These are phyloP conservation scores for Zea luxurians DNA, from an alignment of 176 grass and related monocot genomes.

Conservation along the genomic window DNA sequence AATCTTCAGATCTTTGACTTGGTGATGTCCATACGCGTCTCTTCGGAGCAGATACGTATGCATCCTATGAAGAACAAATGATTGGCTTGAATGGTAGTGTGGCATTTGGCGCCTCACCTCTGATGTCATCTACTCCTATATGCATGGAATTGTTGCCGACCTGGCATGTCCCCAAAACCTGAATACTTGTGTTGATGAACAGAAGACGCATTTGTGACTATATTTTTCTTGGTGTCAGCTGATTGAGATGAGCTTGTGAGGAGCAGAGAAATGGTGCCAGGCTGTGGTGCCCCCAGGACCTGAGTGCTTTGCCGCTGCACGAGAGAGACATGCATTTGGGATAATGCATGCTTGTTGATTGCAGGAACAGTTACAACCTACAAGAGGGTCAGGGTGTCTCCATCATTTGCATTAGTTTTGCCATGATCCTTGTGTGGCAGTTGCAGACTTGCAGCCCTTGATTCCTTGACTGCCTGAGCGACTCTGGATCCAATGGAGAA, in stretches of 20 bases:
- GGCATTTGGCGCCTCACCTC: neutral
- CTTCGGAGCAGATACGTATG: conserved; percentile 22
- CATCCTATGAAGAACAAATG: neutral
- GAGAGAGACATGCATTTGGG: neutral
- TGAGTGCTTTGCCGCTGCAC: neutral
- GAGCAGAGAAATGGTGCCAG: neutral
- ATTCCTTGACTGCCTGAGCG: conserved; percentile 2
- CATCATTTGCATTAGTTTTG: conserved; percentile 2
- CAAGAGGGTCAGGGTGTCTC: neutral
- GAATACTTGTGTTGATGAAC: neutral
- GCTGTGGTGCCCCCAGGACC: neutral
- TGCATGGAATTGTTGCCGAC: conserved; percentile 32
- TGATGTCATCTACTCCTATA: conserved; percentile 19
- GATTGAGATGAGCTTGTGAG: neutral
- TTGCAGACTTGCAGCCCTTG: conserved; percentile 9
- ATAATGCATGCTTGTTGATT: conserved; percentile 22
- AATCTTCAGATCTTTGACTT: conserved; percentile 46
- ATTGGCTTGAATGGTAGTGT: conserved; percentile 1
- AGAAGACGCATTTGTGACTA: neutral
- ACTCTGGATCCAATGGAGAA: conserved; percentile 19
- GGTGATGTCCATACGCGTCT: neutral
- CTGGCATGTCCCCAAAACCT: conserved; percentile 33
- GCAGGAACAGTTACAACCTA: neutral
- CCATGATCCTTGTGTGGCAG: neutral
- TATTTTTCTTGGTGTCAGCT: conserved; percentile 6